Base-by-base conservation (phyloP, 2,329 filamentous ascomycete species). In the Alternaria burnsii region DNA sequence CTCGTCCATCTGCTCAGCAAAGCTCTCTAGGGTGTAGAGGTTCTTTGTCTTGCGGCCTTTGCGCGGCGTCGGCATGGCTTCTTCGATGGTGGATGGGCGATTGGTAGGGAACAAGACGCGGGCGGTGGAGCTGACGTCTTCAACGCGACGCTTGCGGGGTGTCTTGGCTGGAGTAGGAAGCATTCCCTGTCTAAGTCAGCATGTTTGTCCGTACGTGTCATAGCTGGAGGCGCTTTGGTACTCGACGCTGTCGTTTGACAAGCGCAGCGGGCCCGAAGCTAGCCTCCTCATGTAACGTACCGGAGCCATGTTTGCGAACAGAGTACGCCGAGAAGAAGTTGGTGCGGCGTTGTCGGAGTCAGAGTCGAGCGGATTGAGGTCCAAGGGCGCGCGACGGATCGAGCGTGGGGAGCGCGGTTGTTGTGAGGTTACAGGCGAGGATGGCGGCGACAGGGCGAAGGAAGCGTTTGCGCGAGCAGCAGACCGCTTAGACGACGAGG, bases 131-230 rank as follows among this genome's bases (percentile, higher is more conserved):
- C 81, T 78, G 52, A 84, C 70, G 28, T 65, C 62, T 20, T 62
- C 58, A 83, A 79, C 14, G 76, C 71, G 72, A 65, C 85, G 85
- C 81, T 91, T 92, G 77, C 85, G 85, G 3, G 87, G 92, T 3
- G 92, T 94, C 81, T 94, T 94, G 66, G 88, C 86, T 2, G 92
- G 92, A 3, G 92, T 94, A 16, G 90, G 91, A 46, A 94, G 86
- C 85, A 91, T 90, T 64, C 82, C 84, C 56, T 68, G 55, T 16
- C 24, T 14, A 10, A 24, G 44, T 67, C 50, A 67, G 62, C 36
- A 59, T 40, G 8, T 42, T 43, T 20, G 26, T n/a, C 7, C 20
- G 9, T 30, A 46, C 11, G 26, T 36, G n/a, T 40, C 40, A 36
- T 22, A 34, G 28, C 16, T 12, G 28, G 41, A 34, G 41, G 40